Evolutionary conservation across 176 grass and related monocot species (phyloP).

Genomic region (Avena eriantha): DNA sequence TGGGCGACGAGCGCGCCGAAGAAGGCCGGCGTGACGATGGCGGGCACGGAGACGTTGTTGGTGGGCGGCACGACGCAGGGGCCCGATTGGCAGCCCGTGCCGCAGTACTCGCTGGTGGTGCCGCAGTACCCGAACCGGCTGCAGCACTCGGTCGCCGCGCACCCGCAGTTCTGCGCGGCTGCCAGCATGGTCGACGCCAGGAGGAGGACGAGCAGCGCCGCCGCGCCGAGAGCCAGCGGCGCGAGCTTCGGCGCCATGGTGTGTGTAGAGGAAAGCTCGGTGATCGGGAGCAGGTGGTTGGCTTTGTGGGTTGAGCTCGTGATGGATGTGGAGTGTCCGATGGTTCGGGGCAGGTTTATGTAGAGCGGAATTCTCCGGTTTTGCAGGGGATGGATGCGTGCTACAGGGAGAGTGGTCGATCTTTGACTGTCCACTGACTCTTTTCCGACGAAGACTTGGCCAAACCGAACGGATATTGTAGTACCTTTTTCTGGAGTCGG

Average conservation of each 20-base stretch:
- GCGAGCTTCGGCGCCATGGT: slow-evolving; percentile 24
- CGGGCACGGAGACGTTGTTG: slow-evolving; percentile 51
- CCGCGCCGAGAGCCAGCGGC: neutral
- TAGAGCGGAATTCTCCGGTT: neutral
- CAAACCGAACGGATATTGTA: neutral
- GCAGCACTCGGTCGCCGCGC: slow-evolving; percentile 51
- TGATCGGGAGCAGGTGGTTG: neutral
- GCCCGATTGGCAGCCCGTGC: slow-evolving; percentile 49
- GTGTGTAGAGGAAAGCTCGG: neutral
- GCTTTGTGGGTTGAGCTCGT: neutral
- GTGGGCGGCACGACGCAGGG: slow-evolving; percentile 46
- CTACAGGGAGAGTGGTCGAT: neutral
- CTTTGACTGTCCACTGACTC: neutral
- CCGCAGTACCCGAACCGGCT: slow-evolving; percentile 64
- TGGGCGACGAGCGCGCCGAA: slow-evolving; percentile 70
- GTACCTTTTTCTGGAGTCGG: neutral
- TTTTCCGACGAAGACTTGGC: slow-evolving; percentile 10
- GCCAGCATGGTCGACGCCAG: neutral
- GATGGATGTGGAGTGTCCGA: slow-evolving; percentile 1
- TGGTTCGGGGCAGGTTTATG: neutral
- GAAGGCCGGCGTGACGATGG: slow-evolving; percentile 52
- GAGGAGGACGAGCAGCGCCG: neutral
- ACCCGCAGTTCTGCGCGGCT: slow-evolving; percentile 57
- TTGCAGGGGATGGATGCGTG: neutral
- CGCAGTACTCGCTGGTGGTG: slow-evolving; percentile 46